Evolutionary conservation across 2,329 filamentous ascomycete species (phyloP).

Genomic region (Pseudogymnoascus destructans): DNA sequence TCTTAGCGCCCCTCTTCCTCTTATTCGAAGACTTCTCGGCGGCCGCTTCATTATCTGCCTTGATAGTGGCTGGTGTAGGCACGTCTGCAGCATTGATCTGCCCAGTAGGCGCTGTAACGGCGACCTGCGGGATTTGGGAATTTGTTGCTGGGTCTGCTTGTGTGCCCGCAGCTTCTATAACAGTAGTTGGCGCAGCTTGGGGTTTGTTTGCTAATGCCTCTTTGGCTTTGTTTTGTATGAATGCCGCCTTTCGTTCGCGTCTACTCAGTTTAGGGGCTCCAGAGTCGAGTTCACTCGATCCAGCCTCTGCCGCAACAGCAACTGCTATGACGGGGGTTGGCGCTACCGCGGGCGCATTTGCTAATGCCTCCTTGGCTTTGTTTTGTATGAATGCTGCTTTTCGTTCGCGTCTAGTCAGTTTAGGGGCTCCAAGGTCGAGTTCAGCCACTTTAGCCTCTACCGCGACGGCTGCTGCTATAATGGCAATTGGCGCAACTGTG

Average conservation of each 20-base stretch:
- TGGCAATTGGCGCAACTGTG: background rate
- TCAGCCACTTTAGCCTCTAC: background rate
- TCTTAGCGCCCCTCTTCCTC: constrained; percentile 2
- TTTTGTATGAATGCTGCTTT: background rate
- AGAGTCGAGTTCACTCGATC: background rate
- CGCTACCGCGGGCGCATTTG: background rate
- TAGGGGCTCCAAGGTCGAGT: background rate
- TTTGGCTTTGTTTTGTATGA: background rate
- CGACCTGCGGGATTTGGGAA: background rate
- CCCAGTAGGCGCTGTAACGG: background rate
- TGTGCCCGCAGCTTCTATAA: background rate
- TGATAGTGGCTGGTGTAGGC: background rate
- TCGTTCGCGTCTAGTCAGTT: background rate
- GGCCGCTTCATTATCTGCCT: background rate
- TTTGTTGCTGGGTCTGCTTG: background rate
- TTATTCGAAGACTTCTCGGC: background rate
- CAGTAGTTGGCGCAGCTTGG: background rate
- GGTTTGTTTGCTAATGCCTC: background rate
- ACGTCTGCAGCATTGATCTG: background rate
- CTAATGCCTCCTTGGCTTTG: background rate
- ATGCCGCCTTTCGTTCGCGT: background rate
- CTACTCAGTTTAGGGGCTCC: background rate
- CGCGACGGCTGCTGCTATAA: background rate
- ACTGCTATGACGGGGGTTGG: background rate
- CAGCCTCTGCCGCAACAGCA: background rate